phyloP scores from a whole-genome alignment of 305 asterid species.

The Fraxinus sp. region DNA sequence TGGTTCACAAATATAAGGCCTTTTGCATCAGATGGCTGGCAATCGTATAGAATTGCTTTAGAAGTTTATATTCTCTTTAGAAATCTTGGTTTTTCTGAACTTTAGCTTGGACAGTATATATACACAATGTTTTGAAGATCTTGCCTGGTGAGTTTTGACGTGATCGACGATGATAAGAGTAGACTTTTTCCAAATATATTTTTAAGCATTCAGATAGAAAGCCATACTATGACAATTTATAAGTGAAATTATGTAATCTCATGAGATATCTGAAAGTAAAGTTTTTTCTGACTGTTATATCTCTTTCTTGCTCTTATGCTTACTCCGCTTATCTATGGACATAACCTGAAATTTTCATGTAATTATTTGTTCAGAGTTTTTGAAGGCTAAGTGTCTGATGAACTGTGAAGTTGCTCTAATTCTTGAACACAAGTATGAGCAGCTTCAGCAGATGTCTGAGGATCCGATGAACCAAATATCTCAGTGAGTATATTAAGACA shows the following conservation, averaged over 20 bases:
- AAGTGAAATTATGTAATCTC: slow-evolving; percentile 6
- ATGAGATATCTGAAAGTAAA: not conserved
- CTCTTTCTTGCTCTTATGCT: not conserved
- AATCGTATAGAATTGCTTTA: not conserved
- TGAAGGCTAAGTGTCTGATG: slow-evolving; percentile 94
- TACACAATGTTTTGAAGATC: not conserved
- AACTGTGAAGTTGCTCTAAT: slow-evolving; percentile 88
- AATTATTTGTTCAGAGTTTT: slow-evolving; percentile 50
- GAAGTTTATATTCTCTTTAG: not conserved
- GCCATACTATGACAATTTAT: not conserved
- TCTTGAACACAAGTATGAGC: slow-evolving; percentile 87
- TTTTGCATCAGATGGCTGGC: not conserved
- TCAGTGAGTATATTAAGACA: slow-evolving; percentile 51
- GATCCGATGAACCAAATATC: slow-evolving; percentile 87
- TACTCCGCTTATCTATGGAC: not conserved
- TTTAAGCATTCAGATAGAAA: not conserved
- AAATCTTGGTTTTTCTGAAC: not conserved
- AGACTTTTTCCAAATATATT: not conserved
- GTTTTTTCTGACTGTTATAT: not conserved
- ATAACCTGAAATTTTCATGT: not conserved
- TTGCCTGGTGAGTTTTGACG: not conserved
- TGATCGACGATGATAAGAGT: not conserved
- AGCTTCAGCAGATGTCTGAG: slow-evolving; percentile 90
- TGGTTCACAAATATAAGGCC: not conserved
- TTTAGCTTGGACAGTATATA: not conserved